Evolutionary conservation across 441 rosid genomes (phyloP), one percentile per base, ranked within the genome.

Genomic region (Flueggea neowawraea): DNA sequence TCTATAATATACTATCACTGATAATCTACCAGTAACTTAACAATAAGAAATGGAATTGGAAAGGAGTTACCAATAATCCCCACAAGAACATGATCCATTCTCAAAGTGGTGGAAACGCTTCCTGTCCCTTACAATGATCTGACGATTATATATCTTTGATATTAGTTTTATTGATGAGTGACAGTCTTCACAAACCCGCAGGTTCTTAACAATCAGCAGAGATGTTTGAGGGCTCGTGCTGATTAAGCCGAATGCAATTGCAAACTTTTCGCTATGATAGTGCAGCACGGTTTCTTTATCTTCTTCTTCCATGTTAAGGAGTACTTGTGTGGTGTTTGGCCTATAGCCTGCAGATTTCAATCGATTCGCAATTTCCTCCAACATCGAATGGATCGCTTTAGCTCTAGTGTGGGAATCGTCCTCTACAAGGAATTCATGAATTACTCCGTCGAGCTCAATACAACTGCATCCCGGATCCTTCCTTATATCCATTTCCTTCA

Each of bases 391-490:
- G 63, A 85, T 80, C 52, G 79, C 82, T 68, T 69, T 15, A 5
- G 76, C 77, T 66, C 67, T 72, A 0, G 83, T 86, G 70, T 88
- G 86, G 17, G 80, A 71, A 48, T 77, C 75, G 57, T 85, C 95
- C 69, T 85, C 89, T 45, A 80, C 89, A 52, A 75, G 76, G 65
- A 85, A 88, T 52, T 83, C 85, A 22, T 88, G 85, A 28, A 85
- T 64, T 39, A 11, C 65, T 15, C 88, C 91, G 61, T 82, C 73
- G 45, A 85, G 56, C 58, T 88, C 86, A 31, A 88, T 75, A 87
- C 86, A 88, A 62, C 95, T 85, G 65, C 83, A 80, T 16, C 89
- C 95, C 0, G 86, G 91, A 58, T 85, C 91, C 71, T 88, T 88
- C 70, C 83, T 80, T 43, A 83, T 72, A 58, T 83, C 82, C 77